These are phyloP conservation scores for Suillus clintonianus DNA, from an alignment of 768 basidiomycete genomes.

Conservation along the genomic window DNA sequence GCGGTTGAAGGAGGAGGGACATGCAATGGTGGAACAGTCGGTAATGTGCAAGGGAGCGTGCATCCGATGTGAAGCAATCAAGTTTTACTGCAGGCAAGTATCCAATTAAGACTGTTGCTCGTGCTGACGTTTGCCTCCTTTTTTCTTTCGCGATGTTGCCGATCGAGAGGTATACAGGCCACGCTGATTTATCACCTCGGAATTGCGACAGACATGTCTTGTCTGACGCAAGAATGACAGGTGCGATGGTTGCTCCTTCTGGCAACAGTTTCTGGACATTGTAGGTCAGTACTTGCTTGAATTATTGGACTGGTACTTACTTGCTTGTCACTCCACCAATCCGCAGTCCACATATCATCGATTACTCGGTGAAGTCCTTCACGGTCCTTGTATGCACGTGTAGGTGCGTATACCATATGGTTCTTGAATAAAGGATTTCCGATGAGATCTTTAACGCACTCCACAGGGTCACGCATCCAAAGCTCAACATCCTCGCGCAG, in stretches of 20 bases:
- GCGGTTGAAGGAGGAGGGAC: slow-evolving; percentile 14
- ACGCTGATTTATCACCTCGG: slow-evolving; percentile 29
- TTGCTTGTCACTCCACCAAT: slow-evolving; percentile 27
- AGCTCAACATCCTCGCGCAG: slow-evolving; percentile 22
- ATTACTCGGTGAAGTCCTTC: slow-evolving; percentile 1
- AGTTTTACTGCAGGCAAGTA: slow-evolving; percentile 7
- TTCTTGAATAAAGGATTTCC: slow-evolving; percentile 24
- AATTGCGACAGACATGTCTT: slow-evolving; percentile 46
- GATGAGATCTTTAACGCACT: slow-evolving; percentile 22
- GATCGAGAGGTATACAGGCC: slow-evolving; percentile 28
- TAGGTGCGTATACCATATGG: slow-evolving; percentile 6
- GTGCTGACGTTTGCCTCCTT: slow-evolving; percentile 7
- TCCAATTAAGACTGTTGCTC: slow-evolving; percentile 8
- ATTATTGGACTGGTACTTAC: slow-evolving; percentile 2
- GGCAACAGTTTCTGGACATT: slow-evolving; percentile 5
- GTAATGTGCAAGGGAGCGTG: slow-evolving; percentile 10
- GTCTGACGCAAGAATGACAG: slow-evolving; percentile 35
- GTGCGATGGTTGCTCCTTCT: slow-evolving; percentile 12
- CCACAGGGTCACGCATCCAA: slow-evolving; percentile 29
- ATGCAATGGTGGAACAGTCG: slow-evolving; percentile 24
- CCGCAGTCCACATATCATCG: slow-evolving; percentile 25
- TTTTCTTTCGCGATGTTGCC: slow-evolving; percentile 22
- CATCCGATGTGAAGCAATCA: slow-evolving; percentile 3
- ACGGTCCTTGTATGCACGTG: slow-evolving; percentile 5
- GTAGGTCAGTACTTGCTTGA: not conserved